These are phyloP conservation scores for Clavulina sp. DNA, from an alignment of 768 basidiomycete genomes.

Conservation along the genomic window DNA sequence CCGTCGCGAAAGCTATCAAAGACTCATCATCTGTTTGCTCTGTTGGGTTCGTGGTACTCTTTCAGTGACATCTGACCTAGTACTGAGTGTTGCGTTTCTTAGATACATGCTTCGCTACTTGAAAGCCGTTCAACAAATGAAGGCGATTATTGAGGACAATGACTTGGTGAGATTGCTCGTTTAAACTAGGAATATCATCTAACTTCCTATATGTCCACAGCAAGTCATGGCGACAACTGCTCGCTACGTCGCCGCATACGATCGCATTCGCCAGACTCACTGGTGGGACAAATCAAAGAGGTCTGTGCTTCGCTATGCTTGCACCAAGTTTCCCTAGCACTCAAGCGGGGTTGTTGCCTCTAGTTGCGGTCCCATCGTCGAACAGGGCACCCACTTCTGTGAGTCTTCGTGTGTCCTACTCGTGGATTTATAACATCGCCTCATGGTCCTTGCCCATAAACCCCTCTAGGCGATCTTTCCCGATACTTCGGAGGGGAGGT, in stretches of 20 bases:
- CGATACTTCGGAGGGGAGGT: conserved; percentile 96
- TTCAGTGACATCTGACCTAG: neutral
- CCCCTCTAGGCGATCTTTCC: conserved; percentile 44
- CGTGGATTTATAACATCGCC: neutral
- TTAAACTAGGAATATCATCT: neutral
- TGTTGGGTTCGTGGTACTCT: conserved; percentile 45
- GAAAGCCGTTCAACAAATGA: conserved; percentile 91
- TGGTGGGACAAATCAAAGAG: conserved; percentile 93
- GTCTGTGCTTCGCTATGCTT: no score
- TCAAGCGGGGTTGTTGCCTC: neutral
- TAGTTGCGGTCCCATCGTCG: conserved; percentile 67
- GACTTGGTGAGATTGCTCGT: conserved; percentile 36
- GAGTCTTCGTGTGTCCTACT: neutral
- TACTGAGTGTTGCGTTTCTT: neutral
- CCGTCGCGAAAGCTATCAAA: conserved; percentile 52
- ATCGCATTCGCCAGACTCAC: conserved; percentile 59
- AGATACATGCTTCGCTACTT: conserved; percentile 92
- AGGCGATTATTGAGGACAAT: conserved; percentile 87
- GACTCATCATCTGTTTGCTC: conserved; percentile 66
- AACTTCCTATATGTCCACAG: neutral
- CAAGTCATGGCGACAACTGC: conserved; percentile 87
- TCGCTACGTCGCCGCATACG: conserved; percentile 81
- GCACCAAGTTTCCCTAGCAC: neutral
- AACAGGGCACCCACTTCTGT: conserved; percentile 94
- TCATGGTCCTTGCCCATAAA: neutral